Evolutionary conservation across 495 filamentous ascomycete genomes (phyloP).

Genomic region (Hypoxylon intermedium): DNA sequence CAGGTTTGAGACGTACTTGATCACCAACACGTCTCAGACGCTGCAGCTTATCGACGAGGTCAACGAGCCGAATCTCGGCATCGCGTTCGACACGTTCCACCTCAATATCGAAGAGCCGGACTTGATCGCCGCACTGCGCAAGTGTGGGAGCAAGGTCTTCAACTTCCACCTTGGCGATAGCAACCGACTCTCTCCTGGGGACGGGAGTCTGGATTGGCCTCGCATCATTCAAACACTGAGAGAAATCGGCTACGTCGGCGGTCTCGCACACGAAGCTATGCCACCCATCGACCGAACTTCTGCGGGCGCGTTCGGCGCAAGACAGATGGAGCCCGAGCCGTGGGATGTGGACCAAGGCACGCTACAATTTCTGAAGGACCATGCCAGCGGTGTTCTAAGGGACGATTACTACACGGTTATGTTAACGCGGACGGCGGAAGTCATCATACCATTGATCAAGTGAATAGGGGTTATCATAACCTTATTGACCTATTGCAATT

Average conservation of each 20-base stretch:
- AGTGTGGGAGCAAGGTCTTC: slow-evolving; percentile 29
- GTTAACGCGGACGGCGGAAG: slow-evolving; percentile 34
- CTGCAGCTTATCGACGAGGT: slow-evolving; percentile 35
- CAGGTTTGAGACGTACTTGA: slow-evolving; percentile 41
- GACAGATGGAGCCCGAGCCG: slow-evolving; percentile 27
- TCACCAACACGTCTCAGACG: slow-evolving; percentile 36
- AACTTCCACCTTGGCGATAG: slow-evolving; percentile 42
- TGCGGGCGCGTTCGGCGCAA: slow-evolving; percentile 15
- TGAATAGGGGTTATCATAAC: background rate
- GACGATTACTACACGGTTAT: slow-evolving; percentile 38
- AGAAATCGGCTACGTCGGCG: slow-evolving; percentile 37
- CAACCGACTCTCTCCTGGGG: slow-evolving; percentile 38
- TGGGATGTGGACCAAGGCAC: slow-evolving; percentile 31
- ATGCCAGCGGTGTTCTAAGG: slow-evolving; percentile 38
- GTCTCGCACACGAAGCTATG: slow-evolving; percentile 37
- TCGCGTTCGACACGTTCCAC: slow-evolving; percentile 43
- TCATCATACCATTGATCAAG: slow-evolving; percentile 31
- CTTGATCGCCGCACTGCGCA: slow-evolving; percentile 30
- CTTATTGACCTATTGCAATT: background rate
- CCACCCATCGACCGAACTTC: slow-evolving; percentile 41
- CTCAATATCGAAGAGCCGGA: slow-evolving; percentile 41
- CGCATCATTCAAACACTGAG: slow-evolving; percentile 30
- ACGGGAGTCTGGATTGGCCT: slow-evolving; percentile 38
- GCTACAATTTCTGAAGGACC: slow-evolving; percentile 40
- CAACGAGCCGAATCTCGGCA: slow-evolving; percentile 27